A percentile compares a stretch with the other conserved stretches of the same genome.
Evolutionary conservation across 768 basidiomycete genomes (phyloP).

Genomic region (Mrakia frigida): DNA sequence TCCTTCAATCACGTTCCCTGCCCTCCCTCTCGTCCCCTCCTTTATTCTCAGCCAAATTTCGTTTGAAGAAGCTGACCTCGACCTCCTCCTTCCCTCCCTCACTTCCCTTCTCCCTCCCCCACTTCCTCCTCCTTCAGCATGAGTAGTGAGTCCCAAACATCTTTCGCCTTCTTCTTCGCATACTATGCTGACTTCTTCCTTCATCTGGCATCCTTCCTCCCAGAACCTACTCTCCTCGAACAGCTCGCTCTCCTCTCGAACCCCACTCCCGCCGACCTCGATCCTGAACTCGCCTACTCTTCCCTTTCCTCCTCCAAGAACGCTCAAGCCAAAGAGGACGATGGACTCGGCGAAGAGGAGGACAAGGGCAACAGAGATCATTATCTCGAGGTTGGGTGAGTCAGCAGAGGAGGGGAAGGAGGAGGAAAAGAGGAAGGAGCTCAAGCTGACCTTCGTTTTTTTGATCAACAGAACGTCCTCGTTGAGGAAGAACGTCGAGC

Average conservation of each 20-base stretch:
- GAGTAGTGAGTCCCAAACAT: not conserved
- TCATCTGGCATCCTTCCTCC: not conserved
- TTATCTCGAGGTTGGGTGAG: constrained; percentile 31
- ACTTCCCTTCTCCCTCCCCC: not conserved
- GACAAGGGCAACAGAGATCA: constrained; percentile 20
- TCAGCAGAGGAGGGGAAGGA: not conserved
- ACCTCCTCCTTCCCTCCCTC: not conserved
- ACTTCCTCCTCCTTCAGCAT: not conserved
- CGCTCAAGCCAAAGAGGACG: constrained; percentile 21
- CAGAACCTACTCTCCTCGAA: constrained; percentile 32
- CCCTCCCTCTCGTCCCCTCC: too few relatives aligned
- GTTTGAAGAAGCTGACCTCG: not conserved
- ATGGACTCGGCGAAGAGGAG: not conserved
- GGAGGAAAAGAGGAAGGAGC: not conserved
- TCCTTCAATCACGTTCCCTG: too few relatives aligned
- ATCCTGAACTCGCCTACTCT: constrained; percentile 31
- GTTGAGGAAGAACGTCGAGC: constrained; percentile 24
- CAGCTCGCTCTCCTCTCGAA: constrained; percentile 30
- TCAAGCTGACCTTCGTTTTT: not conserved
- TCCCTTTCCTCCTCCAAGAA: constrained; percentile 30
- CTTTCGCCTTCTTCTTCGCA: not conserved
- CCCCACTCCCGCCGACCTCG: constrained; percentile 29
- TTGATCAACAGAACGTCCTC: not conserved
- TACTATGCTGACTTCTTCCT: not conserved
- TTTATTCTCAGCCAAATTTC: too few relatives aligned